phyloP scores from a whole-genome alignment of 768 basidiomycete species.

The Termitomyces heimii region DNA sequence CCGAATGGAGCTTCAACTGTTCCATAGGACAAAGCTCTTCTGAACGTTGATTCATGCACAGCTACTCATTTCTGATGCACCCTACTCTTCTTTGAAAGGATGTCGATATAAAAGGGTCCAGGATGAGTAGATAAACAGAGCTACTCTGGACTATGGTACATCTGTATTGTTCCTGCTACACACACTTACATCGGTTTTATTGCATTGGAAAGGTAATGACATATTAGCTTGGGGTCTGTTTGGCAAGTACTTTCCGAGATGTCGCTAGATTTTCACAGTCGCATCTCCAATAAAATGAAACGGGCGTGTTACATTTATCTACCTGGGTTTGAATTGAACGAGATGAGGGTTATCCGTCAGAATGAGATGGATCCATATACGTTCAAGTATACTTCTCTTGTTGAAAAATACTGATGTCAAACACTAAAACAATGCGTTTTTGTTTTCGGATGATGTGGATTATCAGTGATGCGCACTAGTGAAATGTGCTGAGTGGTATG shows the following conservation, averaged over 20 bases:
- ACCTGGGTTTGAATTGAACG: too few species aligned
- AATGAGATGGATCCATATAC: not conserved
- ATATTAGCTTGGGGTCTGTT: not conserved
- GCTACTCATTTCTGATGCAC: not conserved
- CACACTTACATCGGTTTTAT: too few species aligned
- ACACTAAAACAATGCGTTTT: not conserved
- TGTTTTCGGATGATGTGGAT: not conserved
- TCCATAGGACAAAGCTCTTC: too few species aligned
- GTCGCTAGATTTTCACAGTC: not conserved
- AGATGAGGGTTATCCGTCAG: not conserved
- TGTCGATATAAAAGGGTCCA: not conserved
- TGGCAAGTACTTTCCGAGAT: not conserved
- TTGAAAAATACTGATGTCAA: not conserved
- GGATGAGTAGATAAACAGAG: too few species aligned
- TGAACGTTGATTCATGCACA: too few species aligned
- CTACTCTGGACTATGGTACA: too few species aligned
- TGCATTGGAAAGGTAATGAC: too few species aligned
- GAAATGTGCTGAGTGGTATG: not conserved
- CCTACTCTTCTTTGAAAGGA: not conserved
- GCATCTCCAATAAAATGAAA: not conserved
- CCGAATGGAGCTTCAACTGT: too few species aligned
- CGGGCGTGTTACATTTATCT: too few species aligned
- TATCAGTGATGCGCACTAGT: not conserved
- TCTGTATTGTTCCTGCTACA: too few species aligned
- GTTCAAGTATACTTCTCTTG: slow-evolving; percentile 1